phyloP scores from a whole-genome alignment of 164 flowering plant species.

The Magnolia officinalis region DNA sequence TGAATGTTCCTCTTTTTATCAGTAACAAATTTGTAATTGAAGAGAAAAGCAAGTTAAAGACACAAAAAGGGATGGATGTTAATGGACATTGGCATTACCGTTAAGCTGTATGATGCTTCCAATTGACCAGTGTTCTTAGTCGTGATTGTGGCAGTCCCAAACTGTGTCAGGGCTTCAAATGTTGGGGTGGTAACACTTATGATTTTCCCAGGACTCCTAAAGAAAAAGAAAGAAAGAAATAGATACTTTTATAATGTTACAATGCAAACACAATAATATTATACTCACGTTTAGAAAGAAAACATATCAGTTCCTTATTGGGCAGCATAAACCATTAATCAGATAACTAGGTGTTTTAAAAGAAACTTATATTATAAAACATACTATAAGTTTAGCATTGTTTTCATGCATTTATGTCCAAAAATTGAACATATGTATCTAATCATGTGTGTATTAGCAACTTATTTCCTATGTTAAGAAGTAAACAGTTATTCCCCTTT shows the following conservation, averaged over 20 bases:
- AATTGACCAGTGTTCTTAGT: constrained; percentile 74
- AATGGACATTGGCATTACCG: constrained; percentile 37
- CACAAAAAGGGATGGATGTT: neutral
- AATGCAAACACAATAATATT: neutral
- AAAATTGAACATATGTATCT: no score
- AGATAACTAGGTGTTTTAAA: neutral
- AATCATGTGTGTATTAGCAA: no score
- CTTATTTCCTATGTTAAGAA: no score
- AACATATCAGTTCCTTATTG: neutral
- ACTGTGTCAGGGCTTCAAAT: constrained; percentile 90
- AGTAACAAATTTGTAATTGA: neutral
- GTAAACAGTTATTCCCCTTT: no score
- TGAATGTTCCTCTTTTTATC: neutral
- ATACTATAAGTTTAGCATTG: no score
- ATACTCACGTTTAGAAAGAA: neutral
- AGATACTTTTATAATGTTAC: neutral
- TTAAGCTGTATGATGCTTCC: constrained; percentile 94
- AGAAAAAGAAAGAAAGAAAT: neutral
- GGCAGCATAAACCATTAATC: neutral
- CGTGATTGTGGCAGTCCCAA: constrained; percentile 73
- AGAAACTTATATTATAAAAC: neutral
- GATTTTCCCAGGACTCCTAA: constrained; percentile 95
- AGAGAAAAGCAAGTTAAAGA: neutral
- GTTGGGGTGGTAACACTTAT: constrained; percentile 69
- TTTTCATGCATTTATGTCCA: no score